phyloP scores from a whole-genome alignment of 1,139 yeast species.

The Schizosaccharomyces versatilis region DNA sequence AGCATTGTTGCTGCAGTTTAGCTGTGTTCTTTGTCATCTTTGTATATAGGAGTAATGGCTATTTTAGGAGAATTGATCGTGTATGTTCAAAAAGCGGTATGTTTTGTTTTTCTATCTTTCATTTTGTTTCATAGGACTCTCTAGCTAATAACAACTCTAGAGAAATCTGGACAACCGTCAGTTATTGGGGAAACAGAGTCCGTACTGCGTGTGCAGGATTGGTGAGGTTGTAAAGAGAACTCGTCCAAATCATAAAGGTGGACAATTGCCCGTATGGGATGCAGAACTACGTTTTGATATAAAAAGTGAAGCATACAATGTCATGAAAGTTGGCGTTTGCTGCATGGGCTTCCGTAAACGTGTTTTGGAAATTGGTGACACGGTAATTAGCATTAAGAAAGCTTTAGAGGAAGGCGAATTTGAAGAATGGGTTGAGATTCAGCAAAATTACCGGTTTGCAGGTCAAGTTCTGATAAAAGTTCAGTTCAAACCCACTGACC shows the following conservation, averaged over 20 bases:
- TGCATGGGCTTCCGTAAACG: not conserved
- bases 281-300: constrained; percentile 14
- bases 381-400: not conserved
- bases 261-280: constrained; percentile 68
- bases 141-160: not conserved
- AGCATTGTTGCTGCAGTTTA: too few species aligned
- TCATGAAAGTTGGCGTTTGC: constrained; percentile 20
- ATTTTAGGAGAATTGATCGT: not conserved
- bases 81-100: not conserved
- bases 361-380: not conserved
- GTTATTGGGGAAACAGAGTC: constrained; percentile 71
- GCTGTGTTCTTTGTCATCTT: too few species aligned
- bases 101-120: not conserved
- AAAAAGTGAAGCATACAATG: constrained; percentile 22
- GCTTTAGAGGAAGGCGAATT: not conserved
- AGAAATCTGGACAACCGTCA: constrained; percentile 58
- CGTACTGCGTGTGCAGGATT: constrained; percentile 57
- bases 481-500: not conserved
- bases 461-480: not conserved
- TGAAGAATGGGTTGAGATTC: not conserved
- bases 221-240: constrained; percentile 68
- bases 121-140: not conserved
- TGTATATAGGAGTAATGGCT: not conserved
- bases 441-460: not conserved
- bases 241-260: constrained; percentile 54